A percentile compares a stretch with the other conserved stretches of the same genome.
phyloP scores from a whole-genome alignment of 176 grass and related monocot species.

The Hordeum marinum region DNA sequence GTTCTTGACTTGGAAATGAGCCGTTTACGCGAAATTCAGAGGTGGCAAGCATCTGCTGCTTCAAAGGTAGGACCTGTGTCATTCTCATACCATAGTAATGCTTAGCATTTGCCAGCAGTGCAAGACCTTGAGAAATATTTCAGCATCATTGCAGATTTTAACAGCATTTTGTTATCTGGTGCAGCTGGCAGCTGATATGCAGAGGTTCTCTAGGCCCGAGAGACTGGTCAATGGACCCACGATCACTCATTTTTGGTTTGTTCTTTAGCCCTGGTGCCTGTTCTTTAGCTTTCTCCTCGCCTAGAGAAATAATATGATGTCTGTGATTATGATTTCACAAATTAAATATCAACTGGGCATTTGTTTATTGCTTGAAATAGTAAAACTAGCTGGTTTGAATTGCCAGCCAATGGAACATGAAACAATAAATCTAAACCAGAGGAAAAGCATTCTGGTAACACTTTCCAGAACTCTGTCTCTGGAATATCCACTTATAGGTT shows the following conservation, averaged over 20 bases:
- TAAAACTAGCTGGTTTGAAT: slow-evolving; percentile 8
- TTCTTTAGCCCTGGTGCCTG: slow-evolving; percentile 19
- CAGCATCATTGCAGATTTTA: slow-evolving; percentile 25
- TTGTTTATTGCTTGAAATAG: slow-evolving; percentile 5
- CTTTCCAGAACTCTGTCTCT: background rate
- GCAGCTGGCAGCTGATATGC: slow-evolving; percentile 96
- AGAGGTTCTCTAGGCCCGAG: slow-evolving; percentile 95
- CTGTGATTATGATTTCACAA: background rate
- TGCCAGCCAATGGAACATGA: background rate
- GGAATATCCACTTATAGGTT: background rate
- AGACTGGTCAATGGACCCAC: slow-evolving; percentile 96
- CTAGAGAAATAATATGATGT: background rate
- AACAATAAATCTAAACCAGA: slow-evolving; percentile 2
- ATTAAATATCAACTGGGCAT: background rate
- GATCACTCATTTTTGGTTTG: slow-evolving; percentile 94
- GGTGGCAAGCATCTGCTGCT: slow-evolving; percentile 98
- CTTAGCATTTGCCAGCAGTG: background rate
- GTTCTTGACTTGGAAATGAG: slow-evolving; percentile 98
- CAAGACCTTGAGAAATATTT: slow-evolving; percentile 3
- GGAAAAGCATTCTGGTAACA: background rate
- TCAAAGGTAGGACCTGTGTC: slow-evolving; percentile 59
- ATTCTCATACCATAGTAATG: background rate
- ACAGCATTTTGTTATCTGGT: slow-evolving; percentile 34
- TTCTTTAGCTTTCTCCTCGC: slow-evolving; percentile 22
- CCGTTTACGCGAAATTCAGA: slow-evolving; percentile 96